Percentiles rank a stretch among this genome's conserved stretches.
Evolutionary conservation across 2,329 filamentous ascomycete species (phyloP).

Genomic region (Ascochyta fabae): DNA sequence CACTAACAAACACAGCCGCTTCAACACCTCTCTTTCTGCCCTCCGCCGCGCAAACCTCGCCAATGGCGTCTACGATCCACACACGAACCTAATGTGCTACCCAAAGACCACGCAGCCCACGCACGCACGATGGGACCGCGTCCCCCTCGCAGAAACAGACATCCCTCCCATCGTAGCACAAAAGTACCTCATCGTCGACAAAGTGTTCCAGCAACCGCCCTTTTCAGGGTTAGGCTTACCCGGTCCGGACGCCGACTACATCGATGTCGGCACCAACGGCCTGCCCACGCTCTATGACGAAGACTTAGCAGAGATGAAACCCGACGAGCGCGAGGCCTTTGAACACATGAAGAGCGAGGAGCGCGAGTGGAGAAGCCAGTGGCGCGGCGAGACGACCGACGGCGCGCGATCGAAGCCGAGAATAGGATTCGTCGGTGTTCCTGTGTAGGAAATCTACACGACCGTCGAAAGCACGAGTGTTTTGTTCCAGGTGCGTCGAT

Average conservation of each 20-base stretch:
- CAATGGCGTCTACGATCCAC: constrained; percentile 83
- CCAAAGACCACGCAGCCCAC: constrained; percentile 89
- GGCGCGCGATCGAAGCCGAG: constrained; percentile 55
- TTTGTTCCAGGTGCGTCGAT: not conserved
- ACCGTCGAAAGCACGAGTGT: not conserved
- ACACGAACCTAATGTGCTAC: constrained; percentile 91
- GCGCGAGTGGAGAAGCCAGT: constrained; percentile 73
- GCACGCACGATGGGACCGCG: constrained; percentile 79
- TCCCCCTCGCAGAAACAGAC: constrained; percentile 55
- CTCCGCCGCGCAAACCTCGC: constrained; percentile 72
- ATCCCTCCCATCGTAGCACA: constrained; percentile 65
- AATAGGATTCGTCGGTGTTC: constrained; percentile 58
- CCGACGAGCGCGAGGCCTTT: constrained; percentile 76
- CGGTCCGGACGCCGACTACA: constrained; percentile 61
- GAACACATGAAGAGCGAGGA: constrained; percentile 70
- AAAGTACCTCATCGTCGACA: constrained; percentile 69
- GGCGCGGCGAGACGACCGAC: constrained; percentile 72
- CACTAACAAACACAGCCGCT: constrained; percentile 65
- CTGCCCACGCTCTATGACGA: constrained; percentile 70
- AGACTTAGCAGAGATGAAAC: constrained; percentile 68
- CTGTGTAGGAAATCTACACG: constrained; percentile 44
- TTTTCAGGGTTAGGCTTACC: constrained; percentile 65
- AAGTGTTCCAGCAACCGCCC: constrained; percentile 64
- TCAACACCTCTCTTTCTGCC: constrained; percentile 77
- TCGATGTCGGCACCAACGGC: constrained; percentile 61